Conservation (phyloP, 495 filamentous ascomycete species). For the Penicillium nucicola region DNA sequence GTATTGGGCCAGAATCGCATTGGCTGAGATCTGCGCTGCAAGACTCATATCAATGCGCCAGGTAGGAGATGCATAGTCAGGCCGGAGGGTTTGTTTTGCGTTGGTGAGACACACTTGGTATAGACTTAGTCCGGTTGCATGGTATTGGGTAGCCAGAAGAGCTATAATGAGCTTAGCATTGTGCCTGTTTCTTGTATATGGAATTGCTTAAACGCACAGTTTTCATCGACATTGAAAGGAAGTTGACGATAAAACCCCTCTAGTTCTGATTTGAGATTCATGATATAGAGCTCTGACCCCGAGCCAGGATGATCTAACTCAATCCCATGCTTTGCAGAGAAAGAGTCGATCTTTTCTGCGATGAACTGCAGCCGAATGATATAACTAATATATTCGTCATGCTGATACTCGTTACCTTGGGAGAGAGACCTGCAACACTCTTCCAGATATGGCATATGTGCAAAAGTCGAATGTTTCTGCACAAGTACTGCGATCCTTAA, state of each 20-base stretch:
- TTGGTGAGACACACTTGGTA: conserved; percentile 18
- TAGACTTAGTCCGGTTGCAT: conserved; percentile 18
- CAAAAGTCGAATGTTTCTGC: conserved; percentile 22
- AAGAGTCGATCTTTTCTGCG: conserved; percentile 22
- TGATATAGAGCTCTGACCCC: conserved; percentile 20
- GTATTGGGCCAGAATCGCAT: conserved; percentile 11
- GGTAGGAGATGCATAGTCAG: not conserved
- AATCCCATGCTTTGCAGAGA: conserved; percentile 10
- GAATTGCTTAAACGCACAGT: conserved; percentile 1
- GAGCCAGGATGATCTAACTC: conserved; percentile 14
- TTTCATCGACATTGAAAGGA: conserved; percentile 11
- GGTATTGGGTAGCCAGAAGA: conserved; percentile 19
- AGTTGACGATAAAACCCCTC: conserved; percentile 12
- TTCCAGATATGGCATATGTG: conserved; percentile 16
- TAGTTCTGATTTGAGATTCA: conserved; percentile 18
- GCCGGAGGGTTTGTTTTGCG: not conserved
- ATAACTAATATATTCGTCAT: conserved; percentile 19
- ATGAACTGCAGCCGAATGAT: conserved; percentile 21
- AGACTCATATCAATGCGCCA: conserved; percentile 4
- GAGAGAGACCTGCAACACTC: conserved; percentile 15
- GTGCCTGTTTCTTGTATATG: not conserved
- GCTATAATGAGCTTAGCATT: conserved; percentile 4
- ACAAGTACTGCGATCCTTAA: conserved; percentile 13
- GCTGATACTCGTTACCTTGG: conserved; percentile 2
- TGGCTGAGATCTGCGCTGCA: conserved; percentile 9